phyloP scores from a whole-genome alignment of 192 early-diverging fungal genomes.

The Entomortierella beljakovae region DNA sequence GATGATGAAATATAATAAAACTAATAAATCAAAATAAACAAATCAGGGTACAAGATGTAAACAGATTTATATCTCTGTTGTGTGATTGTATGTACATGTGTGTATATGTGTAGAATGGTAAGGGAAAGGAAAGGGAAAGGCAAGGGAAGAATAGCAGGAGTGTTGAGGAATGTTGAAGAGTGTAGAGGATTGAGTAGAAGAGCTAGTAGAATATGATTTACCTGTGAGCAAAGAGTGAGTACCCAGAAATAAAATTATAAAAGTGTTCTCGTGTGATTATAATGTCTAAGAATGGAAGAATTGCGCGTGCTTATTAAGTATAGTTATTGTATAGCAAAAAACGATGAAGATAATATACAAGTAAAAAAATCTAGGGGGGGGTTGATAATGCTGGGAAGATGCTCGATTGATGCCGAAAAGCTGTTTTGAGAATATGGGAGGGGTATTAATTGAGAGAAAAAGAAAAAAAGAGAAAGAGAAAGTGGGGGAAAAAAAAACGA shows the following conservation, averaged over 20 bases:
- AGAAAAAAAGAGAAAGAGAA: background rate
- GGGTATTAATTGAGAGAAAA: constrained; percentile 8
- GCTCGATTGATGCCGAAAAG: background rate
- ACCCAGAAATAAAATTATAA: no score
- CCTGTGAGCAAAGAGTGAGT: no score
- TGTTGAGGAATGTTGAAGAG: background rate
- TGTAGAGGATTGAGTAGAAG: no score
- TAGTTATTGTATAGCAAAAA: background rate
- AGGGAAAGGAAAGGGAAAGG: background rate
- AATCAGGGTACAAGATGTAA: no score
- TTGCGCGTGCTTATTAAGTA: background rate
- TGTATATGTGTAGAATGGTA: background rate
- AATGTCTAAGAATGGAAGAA: background rate
- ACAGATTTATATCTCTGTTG: no score
- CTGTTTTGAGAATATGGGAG: no score
- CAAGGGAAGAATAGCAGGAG: background rate
- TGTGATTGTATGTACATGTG: no score
- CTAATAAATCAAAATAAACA: no score
- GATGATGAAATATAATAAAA: no score
- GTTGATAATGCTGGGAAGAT: background rate
- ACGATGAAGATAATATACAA: constrained; percentile 1
- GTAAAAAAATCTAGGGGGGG: background rate
- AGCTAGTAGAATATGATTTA: no score
- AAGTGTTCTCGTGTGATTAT: no score
- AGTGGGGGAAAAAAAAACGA: background rate